Conservation (phyloP, 164 flowering plant genomes). For the Warburgia ugandensis region DNA sequence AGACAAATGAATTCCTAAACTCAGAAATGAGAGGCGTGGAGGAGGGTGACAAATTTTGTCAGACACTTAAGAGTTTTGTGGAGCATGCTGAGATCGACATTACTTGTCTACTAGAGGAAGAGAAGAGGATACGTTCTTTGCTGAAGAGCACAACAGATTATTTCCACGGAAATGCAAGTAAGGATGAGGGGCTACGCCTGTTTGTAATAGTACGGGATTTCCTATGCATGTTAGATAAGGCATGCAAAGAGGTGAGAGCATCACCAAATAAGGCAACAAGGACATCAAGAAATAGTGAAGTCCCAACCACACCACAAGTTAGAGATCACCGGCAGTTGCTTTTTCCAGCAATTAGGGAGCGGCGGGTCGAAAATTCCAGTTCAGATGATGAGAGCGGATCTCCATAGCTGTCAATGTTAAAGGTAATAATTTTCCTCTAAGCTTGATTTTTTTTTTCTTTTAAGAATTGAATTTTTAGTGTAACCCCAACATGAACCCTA, state of each 20-base stretch:
- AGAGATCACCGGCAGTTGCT: slow-evolving; percentile 30
- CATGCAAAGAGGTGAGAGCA: slow-evolving; percentile 55
- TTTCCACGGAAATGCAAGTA: slow-evolving; percentile 78
- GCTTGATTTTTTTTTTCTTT: neutral
- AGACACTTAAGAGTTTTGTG: slow-evolving; percentile 46
- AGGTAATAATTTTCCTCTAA: neutral
- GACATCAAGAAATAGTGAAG: slow-evolving; percentile 25
- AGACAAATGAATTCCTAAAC: slow-evolving; percentile 42
- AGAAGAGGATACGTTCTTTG: slow-evolving; percentile 66
- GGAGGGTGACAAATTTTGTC: slow-evolving; percentile 45
- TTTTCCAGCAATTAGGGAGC: slow-evolving; percentile 49
- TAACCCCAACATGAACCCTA: too few relatives aligned
- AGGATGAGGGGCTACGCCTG: slow-evolving; percentile 78
- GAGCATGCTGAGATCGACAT: slow-evolving; percentile 61
- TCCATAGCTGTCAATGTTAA: neutral
- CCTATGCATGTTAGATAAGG: slow-evolving; percentile 62
- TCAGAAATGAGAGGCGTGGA: slow-evolving; percentile 37
- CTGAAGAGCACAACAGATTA: slow-evolving; percentile 81
- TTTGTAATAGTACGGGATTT: slow-evolving; percentile 81
- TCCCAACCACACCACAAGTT: slow-evolving; percentile 22
- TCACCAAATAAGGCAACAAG: slow-evolving; percentile 27
- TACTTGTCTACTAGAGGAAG: slow-evolving; percentile 50
- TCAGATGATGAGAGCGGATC: slow-evolving; percentile 42
- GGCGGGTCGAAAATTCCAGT: slow-evolving; percentile 36
- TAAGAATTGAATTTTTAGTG: neutral